Conservation (phyloP, 352 stramenopile species). For the Phytophthora colocasiae region DNA sequence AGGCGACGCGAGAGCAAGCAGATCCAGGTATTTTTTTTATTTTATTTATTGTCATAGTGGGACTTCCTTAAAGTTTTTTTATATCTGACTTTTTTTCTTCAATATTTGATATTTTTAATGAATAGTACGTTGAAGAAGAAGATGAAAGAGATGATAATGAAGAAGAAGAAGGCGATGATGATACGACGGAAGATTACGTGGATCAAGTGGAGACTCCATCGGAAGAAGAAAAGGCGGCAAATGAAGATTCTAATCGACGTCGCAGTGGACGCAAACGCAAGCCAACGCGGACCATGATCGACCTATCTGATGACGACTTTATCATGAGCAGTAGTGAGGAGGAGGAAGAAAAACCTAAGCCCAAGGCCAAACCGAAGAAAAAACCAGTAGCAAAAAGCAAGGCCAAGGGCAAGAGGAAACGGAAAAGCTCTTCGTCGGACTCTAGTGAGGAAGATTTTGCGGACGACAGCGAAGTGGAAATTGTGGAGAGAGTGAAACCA, state of each 20-base stretch:
- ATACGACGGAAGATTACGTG: slow-evolving; percentile 50
- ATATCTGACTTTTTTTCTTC: slow-evolving; percentile 11
- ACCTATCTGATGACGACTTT: slow-evolving; percentile 47
- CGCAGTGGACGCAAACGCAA: slow-evolving; percentile 51
- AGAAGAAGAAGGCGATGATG: slow-evolving; percentile 36
- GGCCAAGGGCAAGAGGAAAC: slow-evolving; percentile 34
- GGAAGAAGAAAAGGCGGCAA: slow-evolving; percentile 31
- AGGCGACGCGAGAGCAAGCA: slow-evolving; percentile 27
- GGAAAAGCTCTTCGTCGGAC: slow-evolving; percentile 34
- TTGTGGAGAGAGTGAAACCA: slow-evolving; percentile 47
- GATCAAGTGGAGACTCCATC: slow-evolving; percentile 41
- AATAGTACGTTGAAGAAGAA: slow-evolving; percentile 26
- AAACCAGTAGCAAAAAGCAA: slow-evolving; percentile 31
- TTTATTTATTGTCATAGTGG: slow-evolving; percentile 15
- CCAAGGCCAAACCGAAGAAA: slow-evolving; percentile 29
- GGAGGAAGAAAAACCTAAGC: slow-evolving; percentile 49
- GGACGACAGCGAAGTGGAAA: slow-evolving; percentile 33
- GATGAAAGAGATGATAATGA: slow-evolving; percentile 32
- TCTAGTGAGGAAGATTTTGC: slow-evolving; percentile 38
- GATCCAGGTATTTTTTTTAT: slow-evolving; percentile 32
- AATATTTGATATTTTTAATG: slow-evolving; percentile 21
- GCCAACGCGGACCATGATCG: slow-evolving; percentile 25
- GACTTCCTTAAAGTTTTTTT: slow-evolving; percentile 14
- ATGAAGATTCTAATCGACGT: slow-evolving; percentile 36
- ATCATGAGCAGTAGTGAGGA: slow-evolving; percentile 45